Percentiles rank a stretch among this genome's conserved stretches.
Conservation (phyloP, 306 rosid genomes). For the Quercus agrifolia region DNA sequence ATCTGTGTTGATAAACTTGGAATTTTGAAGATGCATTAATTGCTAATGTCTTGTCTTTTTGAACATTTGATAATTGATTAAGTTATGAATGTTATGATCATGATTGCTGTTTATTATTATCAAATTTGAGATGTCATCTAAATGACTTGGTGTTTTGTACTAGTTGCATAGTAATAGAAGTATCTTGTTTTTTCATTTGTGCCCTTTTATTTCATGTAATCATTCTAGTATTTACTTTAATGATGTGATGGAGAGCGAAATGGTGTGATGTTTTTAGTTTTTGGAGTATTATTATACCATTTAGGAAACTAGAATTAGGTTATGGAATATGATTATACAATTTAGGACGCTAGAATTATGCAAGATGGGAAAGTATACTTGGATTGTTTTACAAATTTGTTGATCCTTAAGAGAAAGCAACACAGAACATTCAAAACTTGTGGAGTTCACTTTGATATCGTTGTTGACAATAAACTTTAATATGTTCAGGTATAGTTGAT, state of each 20-base stretch:
- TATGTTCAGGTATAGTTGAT: background rate
- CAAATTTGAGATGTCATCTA: background rate
- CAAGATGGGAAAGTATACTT: background rate
- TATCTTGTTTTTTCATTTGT: background rate
- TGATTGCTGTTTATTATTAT: background rate
- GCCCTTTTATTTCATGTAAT: background rate
- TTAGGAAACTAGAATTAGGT: no score
- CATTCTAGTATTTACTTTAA: background rate
- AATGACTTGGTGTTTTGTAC: background rate
- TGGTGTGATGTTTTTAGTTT: background rate
- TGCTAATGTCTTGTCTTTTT: background rate
- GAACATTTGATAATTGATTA: background rate
- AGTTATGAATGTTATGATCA: background rate
- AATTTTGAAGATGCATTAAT: conserved; percentile 8
- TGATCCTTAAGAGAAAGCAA: background rate
- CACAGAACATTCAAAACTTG: background rate
- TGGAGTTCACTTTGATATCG: background rate
- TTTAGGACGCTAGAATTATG: background rate
- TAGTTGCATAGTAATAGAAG: background rate
- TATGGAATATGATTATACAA: background rate
- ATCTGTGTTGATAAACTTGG: conserved; percentile 2
- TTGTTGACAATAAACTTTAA: background rate
- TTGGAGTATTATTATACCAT: background rate
- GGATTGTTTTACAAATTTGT: background rate
- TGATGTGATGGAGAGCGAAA: background rate